phyloP scores from a whole-genome alignment of 805 yeast species.

The Candida sithepensis region DNA sequence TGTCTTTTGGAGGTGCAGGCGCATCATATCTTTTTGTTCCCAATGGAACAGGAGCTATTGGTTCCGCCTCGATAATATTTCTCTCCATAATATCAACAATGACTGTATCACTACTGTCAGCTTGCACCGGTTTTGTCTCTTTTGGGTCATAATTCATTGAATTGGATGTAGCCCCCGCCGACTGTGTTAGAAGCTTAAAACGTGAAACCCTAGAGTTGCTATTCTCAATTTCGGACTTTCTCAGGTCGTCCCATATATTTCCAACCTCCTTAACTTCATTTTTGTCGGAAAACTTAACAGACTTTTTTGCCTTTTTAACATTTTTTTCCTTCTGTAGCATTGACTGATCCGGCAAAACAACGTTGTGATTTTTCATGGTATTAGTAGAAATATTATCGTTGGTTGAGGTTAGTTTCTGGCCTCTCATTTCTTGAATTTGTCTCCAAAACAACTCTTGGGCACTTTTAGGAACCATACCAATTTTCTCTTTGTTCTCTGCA shows the following conservation, averaged over 20 bases:
- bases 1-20: background rate
- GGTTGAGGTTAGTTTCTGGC: constrained; percentile 15
- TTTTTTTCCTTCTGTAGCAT: too few species aligned
- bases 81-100: constrained; percentile 19
- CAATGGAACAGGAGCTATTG: background rate
- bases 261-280: constrained; percentile 60
- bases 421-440: constrained; percentile 33
- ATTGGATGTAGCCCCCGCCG: constrained; percentile 15
- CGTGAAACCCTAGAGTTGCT: constrained; percentile 10
- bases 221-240: constrained; percentile 26
- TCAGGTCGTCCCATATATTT: constrained; percentile 46
- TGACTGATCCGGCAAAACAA: too few species aligned
- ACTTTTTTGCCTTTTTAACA: constrained; percentile 29
- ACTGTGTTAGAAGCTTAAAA: constrained; percentile 20
- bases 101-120: constrained; percentile 10
- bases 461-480: constrained; percentile 19
- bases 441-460: constrained; percentile 39
- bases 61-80: background rate
- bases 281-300: constrained; percentile 51
- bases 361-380: too few species aligned
- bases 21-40: background rate
- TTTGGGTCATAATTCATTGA: background rate
- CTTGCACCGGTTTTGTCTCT: constrained; percentile 3
- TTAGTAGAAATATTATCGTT: background rate
- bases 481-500: background rate